phyloP scores from a whole-genome alignment of 78 protist species.

The Dictyostelium intermedium region DNA sequence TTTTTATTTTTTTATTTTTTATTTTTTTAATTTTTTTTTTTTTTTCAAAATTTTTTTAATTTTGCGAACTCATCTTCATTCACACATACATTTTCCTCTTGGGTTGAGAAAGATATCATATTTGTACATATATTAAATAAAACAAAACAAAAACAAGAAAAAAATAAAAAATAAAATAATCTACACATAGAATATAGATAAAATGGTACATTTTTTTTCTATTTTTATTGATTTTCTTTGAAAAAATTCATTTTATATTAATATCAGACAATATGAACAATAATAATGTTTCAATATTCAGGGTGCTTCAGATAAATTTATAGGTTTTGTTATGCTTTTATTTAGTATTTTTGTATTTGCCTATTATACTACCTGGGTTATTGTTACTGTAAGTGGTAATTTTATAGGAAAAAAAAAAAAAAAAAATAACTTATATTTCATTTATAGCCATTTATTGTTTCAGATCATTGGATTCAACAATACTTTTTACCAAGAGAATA shows the following conservation, averaged over 20 bases:
- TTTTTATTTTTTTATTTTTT: not conserved
- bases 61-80: not conserved
- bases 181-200: not conserved
- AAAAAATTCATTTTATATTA: too few species aligned
- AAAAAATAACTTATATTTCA: not conserved
- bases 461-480: conserved; percentile 74
- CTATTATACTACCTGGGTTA: conserved; percentile 80
- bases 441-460: conserved; percentile 68
- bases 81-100: not conserved
- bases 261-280: too few species aligned
- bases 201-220: not conserved
- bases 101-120: not conserved
- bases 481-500: conserved; percentile 79
- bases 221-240: not conserved
- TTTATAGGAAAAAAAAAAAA: not conserved
- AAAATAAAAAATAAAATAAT: too few species aligned
- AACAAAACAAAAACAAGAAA: not conserved
- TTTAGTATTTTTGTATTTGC: conserved; percentile 70
- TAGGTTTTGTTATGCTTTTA: conserved; percentile 50
- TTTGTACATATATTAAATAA: not conserved
- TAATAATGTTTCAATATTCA: not conserved
- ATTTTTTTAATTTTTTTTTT: not conserved
- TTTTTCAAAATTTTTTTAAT: not conserved
- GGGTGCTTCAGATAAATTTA: conserved; percentile 65
- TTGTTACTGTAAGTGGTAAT: conserved; percentile 70